These are phyloP conservation scores for Linderniella brevidens DNA, from an alignment of 257 asterid species.

Conservation along the genomic window DNA sequence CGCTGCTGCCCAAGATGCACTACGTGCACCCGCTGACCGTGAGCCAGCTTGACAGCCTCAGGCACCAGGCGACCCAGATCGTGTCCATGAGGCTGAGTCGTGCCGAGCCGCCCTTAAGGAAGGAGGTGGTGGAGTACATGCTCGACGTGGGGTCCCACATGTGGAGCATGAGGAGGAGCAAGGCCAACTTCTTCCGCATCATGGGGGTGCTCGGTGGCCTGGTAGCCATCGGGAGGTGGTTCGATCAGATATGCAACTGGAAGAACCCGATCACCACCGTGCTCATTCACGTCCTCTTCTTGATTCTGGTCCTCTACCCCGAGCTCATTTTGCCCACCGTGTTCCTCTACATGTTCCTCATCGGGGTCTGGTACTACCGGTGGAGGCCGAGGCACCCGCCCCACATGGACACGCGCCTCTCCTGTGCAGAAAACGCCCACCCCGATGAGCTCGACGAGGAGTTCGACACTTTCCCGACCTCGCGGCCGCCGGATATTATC, in stretches of 20 bases:
- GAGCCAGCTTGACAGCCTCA: conserved; percentile 42
- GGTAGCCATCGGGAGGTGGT: conserved; percentile 49
- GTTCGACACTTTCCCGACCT: conserved; percentile 52
- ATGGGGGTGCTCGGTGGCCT: conserved; percentile 49
- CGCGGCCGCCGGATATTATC: conserved; percentile 36
- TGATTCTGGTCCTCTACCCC: conserved; percentile 53
- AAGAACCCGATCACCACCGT: conserved; percentile 58
- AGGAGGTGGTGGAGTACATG: conserved; percentile 68
- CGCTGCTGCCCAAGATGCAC: conserved; percentile 65
- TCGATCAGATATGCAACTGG: conserved; percentile 60
- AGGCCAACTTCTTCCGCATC: conserved; percentile 48
- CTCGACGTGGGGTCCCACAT: conserved; percentile 57
- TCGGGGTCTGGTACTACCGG: conserved; percentile 56
- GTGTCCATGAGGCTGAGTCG: conserved; percentile 50
- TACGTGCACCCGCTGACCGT: conserved; percentile 48
- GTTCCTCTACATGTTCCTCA: conserved; percentile 47
- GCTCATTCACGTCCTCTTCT: conserved; percentile 44
- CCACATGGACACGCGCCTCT: conserved; percentile 54
- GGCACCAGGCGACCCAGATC: conserved; percentile 62
- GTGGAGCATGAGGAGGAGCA: conserved; percentile 83
- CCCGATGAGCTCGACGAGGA: conserved; percentile 65
- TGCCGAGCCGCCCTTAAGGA: conserved; percentile 69
- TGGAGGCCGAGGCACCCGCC: conserved; percentile 69
- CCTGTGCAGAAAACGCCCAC: conserved; percentile 43
- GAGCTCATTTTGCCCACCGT: conserved; percentile 47